Evolutionary conservation across 1,139 yeast genomes (phyloP), one percentile per base, ranked within the genome.

Genomic region (Lodderomyces parapsilosis): DNA sequence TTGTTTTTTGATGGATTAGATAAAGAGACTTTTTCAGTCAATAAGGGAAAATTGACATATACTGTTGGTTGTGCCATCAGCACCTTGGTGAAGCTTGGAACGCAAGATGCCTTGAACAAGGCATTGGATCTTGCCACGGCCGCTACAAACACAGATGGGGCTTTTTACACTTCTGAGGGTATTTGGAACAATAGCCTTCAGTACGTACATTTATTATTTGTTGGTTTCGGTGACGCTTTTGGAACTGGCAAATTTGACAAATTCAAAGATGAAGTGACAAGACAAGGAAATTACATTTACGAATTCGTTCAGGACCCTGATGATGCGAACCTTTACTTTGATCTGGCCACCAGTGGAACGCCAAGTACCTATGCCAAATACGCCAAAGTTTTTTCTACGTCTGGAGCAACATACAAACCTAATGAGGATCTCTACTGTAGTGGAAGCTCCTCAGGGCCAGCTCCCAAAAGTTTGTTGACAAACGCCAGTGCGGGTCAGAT

Each of bases 11-110:
- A 68, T 50, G 73, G 73, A 2, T 46, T 56, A 34, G 50, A 58
- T 36, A 50, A 50, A 13, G 38, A 44, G 17, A 50, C 58, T 28
- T 57, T 58, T 15, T 41, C 52, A 13, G 41, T 61, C 13, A 64
- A 68, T 49, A 51, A 54, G 18, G 74, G 73, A 0, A 66, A 67
- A 46, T 56, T 68, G 37, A 55, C 72, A 4, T 68, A 68, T 49
- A 65, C 73, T 3, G 62, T 65, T n/a, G 74, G 74, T 1, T 51
- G 53, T 20, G 60, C 66, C 13, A 53, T 68, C 36, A 62, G 68
- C 11, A 53, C 68, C 2, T 56, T 64, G 42, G 60, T 68, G 0
- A 58, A 58, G 41, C 52, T 68, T 42, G 44, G 48, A 33, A 49
- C 54, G 31, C 45, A 48, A 30, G 54, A 56, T 15, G 55, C 54